phyloP scores from a whole-genome alignment of 371 early-diverging fungal species.

The Rhizopus sp. region DNA sequence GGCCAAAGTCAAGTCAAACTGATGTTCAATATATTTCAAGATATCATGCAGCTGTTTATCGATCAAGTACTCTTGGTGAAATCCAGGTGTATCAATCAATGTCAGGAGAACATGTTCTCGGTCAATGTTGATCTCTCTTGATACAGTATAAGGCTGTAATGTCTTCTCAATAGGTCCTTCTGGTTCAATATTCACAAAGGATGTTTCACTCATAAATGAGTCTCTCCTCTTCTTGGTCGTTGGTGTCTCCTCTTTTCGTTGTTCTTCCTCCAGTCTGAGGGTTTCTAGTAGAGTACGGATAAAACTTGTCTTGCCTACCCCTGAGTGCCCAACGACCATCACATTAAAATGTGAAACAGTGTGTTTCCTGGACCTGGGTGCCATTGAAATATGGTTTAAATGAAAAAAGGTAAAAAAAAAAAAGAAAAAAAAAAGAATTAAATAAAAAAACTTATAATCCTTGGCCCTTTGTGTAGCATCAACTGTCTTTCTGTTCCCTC shows the following conservation, averaged over 20 bases:
- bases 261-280: conserved; percentile 45
- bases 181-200: conserved; percentile 14
- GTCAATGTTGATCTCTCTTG: conserved; percentile 75
- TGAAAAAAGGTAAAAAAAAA: conserved; percentile 11
- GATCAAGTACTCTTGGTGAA: conserved; percentile 52
- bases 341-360: conserved; percentile 58
- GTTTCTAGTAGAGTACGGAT: conserved; percentile 80
- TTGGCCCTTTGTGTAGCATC: neutral
- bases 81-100: conserved; percentile 87
- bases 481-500: neutral
- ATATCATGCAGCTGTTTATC: conserved; percentile 65
- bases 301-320: conserved; percentile 82
- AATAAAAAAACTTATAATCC: neutral
- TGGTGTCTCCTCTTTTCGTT: conserved; percentile 15
- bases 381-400: conserved; percentile 25
- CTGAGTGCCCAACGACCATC: conserved; percentile 75
- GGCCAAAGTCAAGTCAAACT: conserved; percentile 75
- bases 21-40: conserved; percentile 69
- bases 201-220: conserved; percentile 31
- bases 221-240: conserved; percentile 28
- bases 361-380: conserved; percentile 46
- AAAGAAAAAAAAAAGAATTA: conserved; percentile 5
- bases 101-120: conserved; percentile 81
- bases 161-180: conserved; percentile 51
- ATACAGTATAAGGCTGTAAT: conserved; percentile 48